These are phyloP conservation scores for Fraxinus latifolia DNA, from an alignment of 305 asterid species.

Conservation along the genomic window DNA sequence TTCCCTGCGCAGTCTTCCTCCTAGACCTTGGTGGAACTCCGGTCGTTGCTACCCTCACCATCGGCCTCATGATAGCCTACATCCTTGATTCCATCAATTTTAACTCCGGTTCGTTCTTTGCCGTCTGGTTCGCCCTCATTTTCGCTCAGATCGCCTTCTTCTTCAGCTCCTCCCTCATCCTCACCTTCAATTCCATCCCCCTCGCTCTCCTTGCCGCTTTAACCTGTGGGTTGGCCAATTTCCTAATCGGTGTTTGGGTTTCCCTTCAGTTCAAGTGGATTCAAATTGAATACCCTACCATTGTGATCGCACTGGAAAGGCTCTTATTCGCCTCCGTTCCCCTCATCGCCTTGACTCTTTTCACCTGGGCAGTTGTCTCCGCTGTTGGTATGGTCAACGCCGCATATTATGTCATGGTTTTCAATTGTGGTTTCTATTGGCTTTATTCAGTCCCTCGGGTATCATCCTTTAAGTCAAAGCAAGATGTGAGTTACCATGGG, in stretches of 20 bases:
- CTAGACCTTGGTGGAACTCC: constrained; percentile 96
- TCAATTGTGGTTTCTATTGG: constrained; percentile 90
- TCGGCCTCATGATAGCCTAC: constrained; percentile 84
- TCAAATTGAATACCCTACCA: constrained; percentile 87
- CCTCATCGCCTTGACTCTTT: constrained; percentile 58
- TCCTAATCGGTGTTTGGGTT: constrained; percentile 90
- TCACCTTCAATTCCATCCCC: constrained; percentile 51
- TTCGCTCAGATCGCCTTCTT: constrained; percentile 77
- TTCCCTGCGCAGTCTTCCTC: constrained; percentile 80
- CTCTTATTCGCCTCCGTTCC: constrained; percentile 86
- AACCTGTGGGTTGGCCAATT: constrained; percentile 73
- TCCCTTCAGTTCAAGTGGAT: constrained; percentile 98
- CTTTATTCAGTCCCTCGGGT: constrained; percentile 77
- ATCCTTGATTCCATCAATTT: constrained; percentile 77
- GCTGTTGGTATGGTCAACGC: constrained; percentile 88
- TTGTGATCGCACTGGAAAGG: constrained; percentile 81
- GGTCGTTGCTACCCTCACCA: constrained; percentile 63
- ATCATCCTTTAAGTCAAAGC: constrained; percentile 80
- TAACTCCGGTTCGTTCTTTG: constrained; percentile 85
- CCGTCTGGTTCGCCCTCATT: constrained; percentile 88
- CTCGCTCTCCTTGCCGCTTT: constrained; percentile 63
- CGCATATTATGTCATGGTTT: constrained; percentile 83
- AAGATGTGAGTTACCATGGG: constrained; percentile 70
- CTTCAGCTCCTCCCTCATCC: constrained; percentile 64
- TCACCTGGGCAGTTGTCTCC: constrained; percentile 93